Evolutionary conservation across 306 rosid species (phyloP), one percentile per base, ranked within the genome.

Genomic region (Vicia villosa): DNA sequence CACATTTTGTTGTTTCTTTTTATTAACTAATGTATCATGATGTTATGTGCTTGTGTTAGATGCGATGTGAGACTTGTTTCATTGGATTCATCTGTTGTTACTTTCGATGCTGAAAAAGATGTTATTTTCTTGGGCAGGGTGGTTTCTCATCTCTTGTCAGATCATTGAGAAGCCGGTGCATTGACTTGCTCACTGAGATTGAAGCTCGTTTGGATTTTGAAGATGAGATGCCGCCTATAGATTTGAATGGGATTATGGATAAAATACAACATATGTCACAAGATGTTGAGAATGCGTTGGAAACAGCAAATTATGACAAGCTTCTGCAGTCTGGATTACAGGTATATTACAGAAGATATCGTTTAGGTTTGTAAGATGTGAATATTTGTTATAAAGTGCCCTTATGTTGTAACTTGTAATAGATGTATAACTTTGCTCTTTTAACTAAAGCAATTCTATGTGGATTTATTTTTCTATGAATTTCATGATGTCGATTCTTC

Each of bases 271-370:
- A 69, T 55, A 87, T 94, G 98, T 84, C 86, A 26, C 83, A 34
- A 56, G 97, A 90, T 75, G 97, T 94, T 61, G 90, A 83, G 56
- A 80, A 80, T 74, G 97, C 98, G 10, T 72, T 94, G 47, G 95
- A 86, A 83, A 88, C 97, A 2, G 92, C 96, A 71, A 90, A 88
- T 81, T 94, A 90, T 68, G 98, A 90, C 83, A 89, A 88, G 77
- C 98, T 94, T 81, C 90, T 94, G 64, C 98, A 94, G 75, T 88
- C 97, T 83, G 97, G 98, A 78, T 66, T 94, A 41, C 98, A 94
- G 96, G 98, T 84, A 74, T 32, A 65, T 17, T 66, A 52, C 74
- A 42, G 43, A 56, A 55, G 45, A 71, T 34, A 28, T 12, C 65
- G 60, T 59, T 58, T 10, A 8, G 15, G 64, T 69, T 69, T n/a